phyloP scores from a whole-genome alignment of 345 rosid genomes.

The Clarkia xantiana region DNA sequence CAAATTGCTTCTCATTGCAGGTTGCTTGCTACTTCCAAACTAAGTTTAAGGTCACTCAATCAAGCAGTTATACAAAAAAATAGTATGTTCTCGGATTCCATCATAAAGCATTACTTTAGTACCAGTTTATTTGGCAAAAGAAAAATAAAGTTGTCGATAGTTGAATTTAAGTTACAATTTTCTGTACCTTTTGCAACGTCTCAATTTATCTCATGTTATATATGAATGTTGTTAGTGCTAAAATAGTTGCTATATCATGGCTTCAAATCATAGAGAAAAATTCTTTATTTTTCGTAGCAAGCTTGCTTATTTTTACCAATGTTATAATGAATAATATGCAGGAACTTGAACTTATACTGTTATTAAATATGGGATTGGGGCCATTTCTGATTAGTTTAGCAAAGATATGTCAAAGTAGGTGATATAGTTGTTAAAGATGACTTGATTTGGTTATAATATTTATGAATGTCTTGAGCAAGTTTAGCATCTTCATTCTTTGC shows the following conservation, averaged over 20 bases:
- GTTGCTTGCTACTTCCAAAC: slow-evolving; percentile 63
- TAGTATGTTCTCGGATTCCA: slow-evolving; percentile 27
- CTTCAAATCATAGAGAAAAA: no score
- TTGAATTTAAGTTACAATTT: background rate
- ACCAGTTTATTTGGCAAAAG: background rate
- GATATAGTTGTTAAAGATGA: slow-evolving; percentile 54
- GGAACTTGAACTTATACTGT: slow-evolving; percentile 42
- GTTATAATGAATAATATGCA: background rate
- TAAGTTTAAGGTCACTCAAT: slow-evolving; percentile 52
- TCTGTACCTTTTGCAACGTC: no score
- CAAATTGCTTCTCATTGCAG: slow-evolving; percentile 20
- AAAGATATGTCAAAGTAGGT: slow-evolving; percentile 68
- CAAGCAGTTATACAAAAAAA: slow-evolving; percentile 59
- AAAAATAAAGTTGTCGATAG: background rate
- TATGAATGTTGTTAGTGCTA: no score
- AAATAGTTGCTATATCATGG: no score
- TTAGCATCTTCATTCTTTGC: no score
- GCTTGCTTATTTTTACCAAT: background rate
- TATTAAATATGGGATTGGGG: slow-evolving; percentile 82
- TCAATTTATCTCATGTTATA: no score
- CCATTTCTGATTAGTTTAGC: slow-evolving; percentile 76
- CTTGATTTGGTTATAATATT: no score
- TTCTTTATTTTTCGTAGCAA: no score
- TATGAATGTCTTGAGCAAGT: no score
- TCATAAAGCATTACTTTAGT: background rate